A percentile compares a stretch with the other conserved stretches of the same genome.
phyloP scores from a whole-genome alignment of 1,284 basidiomycete species.

The Ustilago curta region DNA sequence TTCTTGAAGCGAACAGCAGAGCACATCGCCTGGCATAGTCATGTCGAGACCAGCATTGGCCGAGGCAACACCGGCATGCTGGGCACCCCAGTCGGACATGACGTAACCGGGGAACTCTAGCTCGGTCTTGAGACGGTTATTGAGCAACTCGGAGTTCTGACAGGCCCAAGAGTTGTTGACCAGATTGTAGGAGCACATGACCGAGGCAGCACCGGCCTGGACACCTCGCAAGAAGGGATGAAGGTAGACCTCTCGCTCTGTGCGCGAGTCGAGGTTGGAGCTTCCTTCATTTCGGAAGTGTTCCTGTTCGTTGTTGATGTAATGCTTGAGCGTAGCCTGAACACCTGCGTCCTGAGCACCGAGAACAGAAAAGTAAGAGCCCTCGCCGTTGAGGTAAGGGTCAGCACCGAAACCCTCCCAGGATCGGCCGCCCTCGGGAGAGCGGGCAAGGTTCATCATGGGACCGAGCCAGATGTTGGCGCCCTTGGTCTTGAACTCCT shows the following conservation, averaged over 20 bases:
- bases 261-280: conserved; percentile 77
- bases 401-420: conserved; percentile 76
- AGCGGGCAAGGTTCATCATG: conserved; percentile 72
- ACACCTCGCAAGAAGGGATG: conserved; percentile 67
- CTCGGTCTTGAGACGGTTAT: conserved; percentile 80
- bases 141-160: conserved; percentile 77
- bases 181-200: conserved; percentile 72
- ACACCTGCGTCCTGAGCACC: conserved; percentile 64
- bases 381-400: conserved; percentile 64
- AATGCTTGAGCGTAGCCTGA: conserved; percentile 70
- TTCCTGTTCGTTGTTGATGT: conserved; percentile 67
- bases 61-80: conserved; percentile 67
- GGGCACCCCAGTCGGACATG: conserved; percentile 59
- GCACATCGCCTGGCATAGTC: conserved; percentile 70
- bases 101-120: conserved; percentile 82
- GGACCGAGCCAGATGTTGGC: conserved; percentile 78
- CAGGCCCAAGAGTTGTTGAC: conserved; percentile 74
- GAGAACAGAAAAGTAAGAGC: conserved; percentile 53
- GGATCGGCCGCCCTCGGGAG: conserved; percentile 78
- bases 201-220: conserved; percentile 70
- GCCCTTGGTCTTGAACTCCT: conserved; percentile 83
- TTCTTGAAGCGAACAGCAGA: conserved; percentile 36
- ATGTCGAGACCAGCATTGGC: conserved; percentile 77
- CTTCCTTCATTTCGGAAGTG: conserved; percentile 61
- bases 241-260: conserved; percentile 73